A percentile compares a stretch with the other conserved stretches of the same genome.
Conservation (phyloP, 1,284 basidiomycete genomes). For the Boletellus dicymbophilus region DNA sequence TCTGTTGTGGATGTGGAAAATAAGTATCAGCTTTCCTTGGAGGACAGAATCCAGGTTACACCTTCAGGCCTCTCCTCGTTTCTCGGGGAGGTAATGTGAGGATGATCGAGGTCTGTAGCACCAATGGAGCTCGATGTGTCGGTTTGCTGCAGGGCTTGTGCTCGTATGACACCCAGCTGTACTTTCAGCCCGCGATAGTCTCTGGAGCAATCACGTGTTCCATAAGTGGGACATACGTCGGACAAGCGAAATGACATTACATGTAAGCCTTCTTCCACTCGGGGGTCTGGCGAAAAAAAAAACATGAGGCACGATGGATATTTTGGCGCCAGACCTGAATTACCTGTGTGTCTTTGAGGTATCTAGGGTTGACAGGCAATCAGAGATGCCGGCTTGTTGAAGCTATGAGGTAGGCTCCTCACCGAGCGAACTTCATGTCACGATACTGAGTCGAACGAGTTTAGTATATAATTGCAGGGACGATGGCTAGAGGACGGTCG, state of each 20-base stretch:
- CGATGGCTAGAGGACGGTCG: no score
- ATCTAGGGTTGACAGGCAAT: slow-evolving; percentile 43
- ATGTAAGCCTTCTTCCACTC: slow-evolving; percentile 85
- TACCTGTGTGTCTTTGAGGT: slow-evolving; percentile 73
- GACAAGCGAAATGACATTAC: slow-evolving; percentile 39
- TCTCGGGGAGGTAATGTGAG: background rate
- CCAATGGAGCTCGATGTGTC: slow-evolving; percentile 12
- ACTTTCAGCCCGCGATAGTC: slow-evolving; percentile 79
- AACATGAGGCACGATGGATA: slow-evolving; percentile 1
- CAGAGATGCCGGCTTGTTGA: background rate
- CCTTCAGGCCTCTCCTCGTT: background rate
- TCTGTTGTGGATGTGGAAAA: no score
- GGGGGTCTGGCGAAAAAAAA: slow-evolving; percentile 49
- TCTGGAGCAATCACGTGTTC: slow-evolving; percentile 37
- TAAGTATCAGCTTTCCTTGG: background rate
- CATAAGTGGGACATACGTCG: background rate
- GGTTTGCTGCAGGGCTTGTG: slow-evolving; percentile 19
- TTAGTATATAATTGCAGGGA: no score
- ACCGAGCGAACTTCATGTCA: slow-evolving; percentile 64
- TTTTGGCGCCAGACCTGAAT: background rate
- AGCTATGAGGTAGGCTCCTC: slow-evolving; percentile 12
- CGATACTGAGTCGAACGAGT: no score
- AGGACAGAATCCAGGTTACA: background rate
- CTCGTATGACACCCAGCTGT: slow-evolving; percentile 57
- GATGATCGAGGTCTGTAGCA: slow-evolving; percentile 1